Evolutionary conservation across 2,329 filamentous ascomycete species (phyloP), one percentile per base, ranked within the genome.

Genomic region (Pseudonectria foliicola): DNA sequence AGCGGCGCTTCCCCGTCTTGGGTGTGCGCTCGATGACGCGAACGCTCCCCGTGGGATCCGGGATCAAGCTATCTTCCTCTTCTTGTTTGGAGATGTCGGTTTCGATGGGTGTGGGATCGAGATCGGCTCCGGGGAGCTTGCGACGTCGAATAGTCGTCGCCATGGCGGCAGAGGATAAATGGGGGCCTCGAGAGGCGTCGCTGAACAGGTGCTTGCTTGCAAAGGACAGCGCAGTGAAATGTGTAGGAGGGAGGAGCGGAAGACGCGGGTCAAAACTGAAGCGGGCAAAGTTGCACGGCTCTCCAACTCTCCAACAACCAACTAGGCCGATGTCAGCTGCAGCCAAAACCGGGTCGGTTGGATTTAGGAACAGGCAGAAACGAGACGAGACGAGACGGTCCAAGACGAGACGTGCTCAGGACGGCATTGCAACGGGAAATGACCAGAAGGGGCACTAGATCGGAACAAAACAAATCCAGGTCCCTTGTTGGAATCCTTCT

Each of bases 1-100:
- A 85, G 43, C 81, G 78, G 48, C 85, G 77, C 63, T 90, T 93
- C 44, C 75, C 75, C 33, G 65, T 68, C 48, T 72, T 74, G 10
- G 63, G 58, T 14, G 51, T 55, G 35, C 64, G 59, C 36, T 67
- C 62, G 42, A 70, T 55, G 27, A 71, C 55, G 38, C 67, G 66
- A 35, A 70, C 56, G 35, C 63, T 61, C 13, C 53, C 40, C 21
- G 50, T 39, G 12, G 55, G 46, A 18, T 54, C 43, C 12, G 42
- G 33, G 13, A 45, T 34, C 23, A 53, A 48, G 36, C 45, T 53
- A 3, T 21, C 18, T 21, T 59, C 53, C 10, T 61, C 55, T 18
- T 39, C 46, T 3, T 48, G 45, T n/a, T n/a, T n/a, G 36, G 39
- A 32, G 13, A 46, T 42, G 15, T 49, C 46, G 36, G 35, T 42